Evolutionary conservation across 2,329 filamentous ascomycete genomes (phyloP), one percentile per base, ranked within the genome.

Genomic region (Botrytis elliptica): DNA sequence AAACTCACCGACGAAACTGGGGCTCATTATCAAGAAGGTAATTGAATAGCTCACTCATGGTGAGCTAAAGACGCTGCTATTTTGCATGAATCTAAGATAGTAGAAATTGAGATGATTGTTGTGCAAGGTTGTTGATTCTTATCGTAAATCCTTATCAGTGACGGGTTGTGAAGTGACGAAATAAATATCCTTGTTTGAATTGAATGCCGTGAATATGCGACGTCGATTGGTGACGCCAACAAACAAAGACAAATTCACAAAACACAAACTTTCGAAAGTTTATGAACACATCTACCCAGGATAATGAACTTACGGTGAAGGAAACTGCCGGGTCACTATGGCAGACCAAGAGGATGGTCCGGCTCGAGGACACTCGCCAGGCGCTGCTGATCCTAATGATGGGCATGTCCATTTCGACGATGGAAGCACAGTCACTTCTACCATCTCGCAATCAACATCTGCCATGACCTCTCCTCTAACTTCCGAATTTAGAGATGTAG

Each of bases 21-120:
- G 86, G 84, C 80, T 91, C 89, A 77, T 90, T 85, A 59, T 87
- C 82, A 70, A 89, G 82, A 72, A 92, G 86, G 79, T 88, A 95
- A 70, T 89, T 86, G 64, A 93, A 85, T 73, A 95, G 89, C 79
- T 92, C 89, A 78, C 87, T 87, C 90, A 91, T 92, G 76, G 59
- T 78, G 74, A 70, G 67, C 49, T 29, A 65, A 25, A 71, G 18
- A n/a, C 36, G 22, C 49, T 38, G 64, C 44, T 71, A 62, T 62
- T 29, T 62, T 71, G 25, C 72, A 73, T 73, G 67, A 57, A 71
- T 44, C 10, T 65, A n/a, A 8, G 64, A 49, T 33, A 7, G 16
- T 57, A 68, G 14, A 68, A 38, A 60, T 46, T 59, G 60, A n/a
- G 52, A 52, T 40, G 40, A 63, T 59, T 71, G 67, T 46, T 71